Evolutionary conservation across 441 rosid genomes (phyloP).

Genomic region (Codiaeum variegatum): DNA sequence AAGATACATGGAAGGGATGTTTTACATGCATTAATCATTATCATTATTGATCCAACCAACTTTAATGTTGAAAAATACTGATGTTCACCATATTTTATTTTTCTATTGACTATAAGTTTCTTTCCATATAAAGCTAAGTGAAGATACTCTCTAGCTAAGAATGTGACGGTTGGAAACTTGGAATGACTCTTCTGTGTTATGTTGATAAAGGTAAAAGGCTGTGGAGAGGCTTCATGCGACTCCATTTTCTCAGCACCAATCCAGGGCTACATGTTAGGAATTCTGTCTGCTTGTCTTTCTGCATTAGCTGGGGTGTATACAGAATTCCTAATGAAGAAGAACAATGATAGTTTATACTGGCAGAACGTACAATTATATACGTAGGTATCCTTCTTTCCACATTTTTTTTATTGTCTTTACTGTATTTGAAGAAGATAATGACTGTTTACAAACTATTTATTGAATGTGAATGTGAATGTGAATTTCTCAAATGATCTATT

Average conservation of each 20-base stretch:
- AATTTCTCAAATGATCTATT: not conserved
- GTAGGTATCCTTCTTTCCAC: constrained; percentile 51
- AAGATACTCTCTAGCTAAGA: not conserved
- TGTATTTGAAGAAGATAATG: not conserved
- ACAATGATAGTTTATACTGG: constrained; percentile 78
- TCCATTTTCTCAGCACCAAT: constrained; percentile 75
- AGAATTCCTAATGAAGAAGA: constrained; percentile 85
- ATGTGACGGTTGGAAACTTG: not conserved
- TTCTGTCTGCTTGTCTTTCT: constrained; percentile 72
- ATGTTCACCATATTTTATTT: not conserved
- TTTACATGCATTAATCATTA: not conserved
- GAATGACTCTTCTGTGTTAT: not conserved
- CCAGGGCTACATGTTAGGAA: constrained; percentile 65
- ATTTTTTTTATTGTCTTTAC: not conserved
- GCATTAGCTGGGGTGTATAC: constrained; percentile 80
- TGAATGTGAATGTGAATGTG: not conserved
- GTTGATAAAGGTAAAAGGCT: constrained; percentile 2
- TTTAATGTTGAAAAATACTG: not conserved
- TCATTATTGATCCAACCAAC: not conserved
- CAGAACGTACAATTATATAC: constrained; percentile 82
- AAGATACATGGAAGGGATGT: not conserved
- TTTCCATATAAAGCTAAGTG: not conserved
- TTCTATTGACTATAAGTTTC: not conserved
- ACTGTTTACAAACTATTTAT: not conserved
- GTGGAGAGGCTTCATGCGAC: constrained; percentile 55